phyloP scores from a whole-genome alignment of 1,284 basidiomycete genomes.

The Cryptococcus wingfieldii region DNA sequence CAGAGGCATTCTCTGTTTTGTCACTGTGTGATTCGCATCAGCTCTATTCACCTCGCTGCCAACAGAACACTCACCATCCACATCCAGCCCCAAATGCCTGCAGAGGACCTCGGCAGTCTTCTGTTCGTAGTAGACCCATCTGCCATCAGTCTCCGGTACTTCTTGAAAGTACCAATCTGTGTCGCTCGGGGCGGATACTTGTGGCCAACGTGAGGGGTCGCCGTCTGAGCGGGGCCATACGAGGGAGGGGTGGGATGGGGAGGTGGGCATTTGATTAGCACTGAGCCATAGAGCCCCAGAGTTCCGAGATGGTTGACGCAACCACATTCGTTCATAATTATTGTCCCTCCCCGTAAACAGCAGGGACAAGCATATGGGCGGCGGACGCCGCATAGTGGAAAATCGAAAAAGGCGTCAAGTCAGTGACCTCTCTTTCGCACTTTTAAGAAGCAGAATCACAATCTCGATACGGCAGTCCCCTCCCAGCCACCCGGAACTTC shows the following conservation, averaged over 20 bases:
- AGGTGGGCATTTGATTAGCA: not conserved
- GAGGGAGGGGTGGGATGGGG: constrained; percentile 12
- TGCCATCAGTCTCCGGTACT: constrained; percentile 13
- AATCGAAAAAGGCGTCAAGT: not conserved
- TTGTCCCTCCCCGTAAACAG: not conserved
- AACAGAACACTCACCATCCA: constrained; percentile 6
- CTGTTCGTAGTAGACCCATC: constrained; percentile 25
- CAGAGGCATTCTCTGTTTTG: constrained; percentile 18
- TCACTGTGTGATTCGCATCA: not conserved
- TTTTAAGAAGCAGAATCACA: not conserved
- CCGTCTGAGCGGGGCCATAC: constrained; percentile 28
- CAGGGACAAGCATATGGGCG: not conserved
- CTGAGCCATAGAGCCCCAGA: not conserved
- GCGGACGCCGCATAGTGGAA: not conserved
- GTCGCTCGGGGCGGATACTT: not conserved
- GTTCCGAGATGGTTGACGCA: not conserved
- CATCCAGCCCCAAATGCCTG: constrained; percentile 10
- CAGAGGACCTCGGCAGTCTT: constrained; percentile 23
- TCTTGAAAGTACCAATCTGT: constrained; percentile 12
- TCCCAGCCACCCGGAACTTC: not conserved
- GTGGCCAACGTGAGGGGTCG: constrained; percentile 17
- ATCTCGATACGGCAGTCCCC: not conserved
- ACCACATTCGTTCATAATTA: not conserved
- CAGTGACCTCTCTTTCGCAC: not conserved
- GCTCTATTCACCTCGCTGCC: not conserved